phyloP scores from a whole-genome alignment of 2,329 filamentous ascomycete genomes.

The Paracamarosporium sp. region DNA sequence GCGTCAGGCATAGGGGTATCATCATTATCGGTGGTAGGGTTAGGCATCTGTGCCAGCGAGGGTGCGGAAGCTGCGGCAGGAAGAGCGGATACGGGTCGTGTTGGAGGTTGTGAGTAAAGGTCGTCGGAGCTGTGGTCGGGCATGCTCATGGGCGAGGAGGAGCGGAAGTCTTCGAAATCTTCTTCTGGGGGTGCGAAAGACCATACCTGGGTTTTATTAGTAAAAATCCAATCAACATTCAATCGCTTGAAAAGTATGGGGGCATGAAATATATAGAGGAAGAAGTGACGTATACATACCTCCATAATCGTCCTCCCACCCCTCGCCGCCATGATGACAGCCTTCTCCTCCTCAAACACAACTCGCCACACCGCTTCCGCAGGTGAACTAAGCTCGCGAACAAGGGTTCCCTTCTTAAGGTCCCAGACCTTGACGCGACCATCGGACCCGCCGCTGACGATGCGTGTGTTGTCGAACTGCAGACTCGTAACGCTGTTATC shows the following conservation, averaged over 20 bases:
- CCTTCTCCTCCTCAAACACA: constrained; percentile 98
- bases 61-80: constrained; percentile 26
- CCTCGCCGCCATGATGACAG: constrained; percentile 90
- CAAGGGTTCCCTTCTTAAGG: constrained; percentile 85
- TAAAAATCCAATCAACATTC: too few species aligned
- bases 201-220: constrained; percentile 73
- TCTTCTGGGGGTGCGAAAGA: constrained; percentile 85
- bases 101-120: constrained; percentile 4
- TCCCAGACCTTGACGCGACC: constrained; percentile 99
- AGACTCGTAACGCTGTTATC: constrained; percentile 98
- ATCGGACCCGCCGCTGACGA: constrained; percentile 95
- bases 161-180: constrained; percentile 43
- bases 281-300: constrained; percentile 61
- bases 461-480: constrained; percentile 94
- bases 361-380: constrained; percentile 97
- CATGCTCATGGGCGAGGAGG: constrained; percentile 52
- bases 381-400: constrained; percentile 88
- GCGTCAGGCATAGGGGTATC: constrained; percentile 43
- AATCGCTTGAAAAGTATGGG: not conserved
- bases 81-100: constrained; percentile 40
- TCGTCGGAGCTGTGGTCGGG: constrained; percentile 46
- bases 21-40: constrained; percentile 9
- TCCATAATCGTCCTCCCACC: constrained; percentile 94
- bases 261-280: not conserved
- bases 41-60: constrained; percentile 15